phyloP scores from a whole-genome alignment of 2,329 filamentous ascomycete species.

The Neophaeococcomyces mojaviensis region DNA sequence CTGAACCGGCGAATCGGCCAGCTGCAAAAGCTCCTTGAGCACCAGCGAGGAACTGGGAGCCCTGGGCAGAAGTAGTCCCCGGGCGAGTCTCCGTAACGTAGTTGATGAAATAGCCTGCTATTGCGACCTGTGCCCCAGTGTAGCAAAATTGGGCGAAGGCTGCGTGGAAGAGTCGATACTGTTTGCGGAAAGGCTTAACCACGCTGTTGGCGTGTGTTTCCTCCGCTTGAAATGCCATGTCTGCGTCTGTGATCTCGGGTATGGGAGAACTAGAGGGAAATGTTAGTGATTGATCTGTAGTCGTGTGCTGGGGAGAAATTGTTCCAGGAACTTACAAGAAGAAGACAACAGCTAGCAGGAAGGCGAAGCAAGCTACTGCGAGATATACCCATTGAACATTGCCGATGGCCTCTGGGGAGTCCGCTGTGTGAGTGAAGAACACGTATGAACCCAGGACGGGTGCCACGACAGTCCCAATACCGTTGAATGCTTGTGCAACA shows the following conservation, averaged over 20 bases:
- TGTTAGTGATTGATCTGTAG: no score
- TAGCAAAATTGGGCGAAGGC: conserved; percentile 73
- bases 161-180: conserved; percentile 69
- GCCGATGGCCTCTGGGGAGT: conserved; percentile 49
- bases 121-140: conserved; percentile 59
- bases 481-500: conserved; percentile 69
- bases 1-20: conserved; percentile 61
- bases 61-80: conserved; percentile 46
- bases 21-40: conserved; percentile 66
- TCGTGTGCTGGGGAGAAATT: no score
- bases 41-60: conserved; percentile 62
- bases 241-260: conserved; percentile 63
- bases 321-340: conserved; percentile 37
- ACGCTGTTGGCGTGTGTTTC: conserved; percentile 48
- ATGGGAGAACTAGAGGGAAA: conserved; percentile 42
- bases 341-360: conserved; percentile 56
- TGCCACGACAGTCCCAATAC: conserved; percentile 64
- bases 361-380: conserved; percentile 65
- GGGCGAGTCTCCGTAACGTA: conserved; percentile 55
- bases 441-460: conserved; percentile 61
- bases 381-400: conserved; percentile 75
- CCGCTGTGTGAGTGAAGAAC: conserved; percentile 59
- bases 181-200: conserved; percentile 58
- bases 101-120: conserved; percentile 64
- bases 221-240: conserved; percentile 57